Conservation (phyloP, 345 rosid species). For the Populus euphratica region DNA sequence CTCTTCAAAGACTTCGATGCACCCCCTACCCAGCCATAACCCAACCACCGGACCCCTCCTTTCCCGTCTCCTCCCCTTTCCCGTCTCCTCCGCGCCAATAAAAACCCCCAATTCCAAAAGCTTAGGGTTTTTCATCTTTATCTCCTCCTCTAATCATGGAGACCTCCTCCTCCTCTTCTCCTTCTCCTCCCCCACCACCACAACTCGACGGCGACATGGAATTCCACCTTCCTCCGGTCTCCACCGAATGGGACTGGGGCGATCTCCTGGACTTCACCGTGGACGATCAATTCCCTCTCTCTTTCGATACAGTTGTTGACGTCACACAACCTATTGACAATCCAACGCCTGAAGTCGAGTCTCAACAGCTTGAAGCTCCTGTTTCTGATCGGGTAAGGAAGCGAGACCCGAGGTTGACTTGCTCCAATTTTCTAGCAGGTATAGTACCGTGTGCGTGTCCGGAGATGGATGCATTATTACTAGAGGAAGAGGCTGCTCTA, state of each 20-base stretch:
- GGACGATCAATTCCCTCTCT: slow-evolving; percentile 51
- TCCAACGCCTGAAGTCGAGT: neutral
- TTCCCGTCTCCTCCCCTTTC: neutral
- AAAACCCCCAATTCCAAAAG: neutral
- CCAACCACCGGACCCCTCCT: neutral
- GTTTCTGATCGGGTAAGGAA: slow-evolving; percentile 59
- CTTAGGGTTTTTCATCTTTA: neutral
- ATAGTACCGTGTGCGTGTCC: slow-evolving; percentile 85
- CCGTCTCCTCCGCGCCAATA: neutral
- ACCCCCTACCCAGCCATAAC: neutral
- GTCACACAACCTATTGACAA: slow-evolving; percentile 2
- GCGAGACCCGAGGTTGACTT: slow-evolving; percentile 80
- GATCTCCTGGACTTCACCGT: slow-evolving; percentile 74
- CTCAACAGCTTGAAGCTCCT: neutral
- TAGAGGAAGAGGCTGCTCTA: slow-evolving; percentile 44
- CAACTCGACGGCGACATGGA: slow-evolving; percentile 17
- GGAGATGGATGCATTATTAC: slow-evolving; percentile 60
- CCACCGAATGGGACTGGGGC: slow-evolving; percentile 69
- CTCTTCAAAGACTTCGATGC: neutral
- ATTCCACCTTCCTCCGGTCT: slow-evolving; percentile 35
- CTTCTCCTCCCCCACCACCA: neutral
- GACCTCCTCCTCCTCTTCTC: neutral
- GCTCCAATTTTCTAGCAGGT: slow-evolving; percentile 88
- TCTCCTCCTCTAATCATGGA: slow-evolving; percentile 13
- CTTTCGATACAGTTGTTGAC: slow-evolving; percentile 36